Base-by-base conservation (phyloP, 148 eudicot genomes). In the Fagopyrum tataricum region DNA sequence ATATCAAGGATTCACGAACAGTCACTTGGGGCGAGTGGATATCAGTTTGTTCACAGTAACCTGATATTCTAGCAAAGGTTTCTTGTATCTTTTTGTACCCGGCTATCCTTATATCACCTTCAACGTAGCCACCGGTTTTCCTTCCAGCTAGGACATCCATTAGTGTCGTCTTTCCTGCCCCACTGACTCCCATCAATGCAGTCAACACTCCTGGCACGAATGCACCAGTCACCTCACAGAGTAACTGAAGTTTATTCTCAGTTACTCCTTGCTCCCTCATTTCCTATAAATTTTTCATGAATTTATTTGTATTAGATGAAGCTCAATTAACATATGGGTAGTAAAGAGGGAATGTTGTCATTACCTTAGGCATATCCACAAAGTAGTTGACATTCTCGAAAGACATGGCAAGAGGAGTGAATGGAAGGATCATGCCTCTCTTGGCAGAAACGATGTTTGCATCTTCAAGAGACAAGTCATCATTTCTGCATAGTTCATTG, bases 161-260 rank as follows among this genome's bases (percentile, higher is more conserved):
- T 62, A 89, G 58, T 6, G 94, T 89, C 10, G 94, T 89, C 81
- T 89, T 89, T 79, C 94, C 94, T 1, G 94, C 94, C 42, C 94
- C 94, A 77, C 94, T 89, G 10, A 89, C 91, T 62, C 94, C 94
- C 94, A 89, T 89, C 13, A 89, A 72, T n/a, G 94, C 94, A 8
- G 94, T 89, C 41, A 89, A 58, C 42, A 89, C 84, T 73, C 94
- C 94, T 10, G 94, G 96, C 78, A 92, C 83, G 71, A 90, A 90
- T 64, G 90, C 84, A 62, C 92, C 87, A 0, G 87, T 88, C 64
- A 90, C 87, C 61, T 81, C 90, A 41, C 79, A 78, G 43, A 90
- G 96, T 55, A 90, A 78, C 47, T 88, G 96, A 20, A 90, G 92
- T 62, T 83, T 90, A 41, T 84, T 87, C 77, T 90, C 96, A 48